Conservation (phyloP, 2,329 filamentous ascomycete species). For the Dactylellina cionopaga region DNA sequence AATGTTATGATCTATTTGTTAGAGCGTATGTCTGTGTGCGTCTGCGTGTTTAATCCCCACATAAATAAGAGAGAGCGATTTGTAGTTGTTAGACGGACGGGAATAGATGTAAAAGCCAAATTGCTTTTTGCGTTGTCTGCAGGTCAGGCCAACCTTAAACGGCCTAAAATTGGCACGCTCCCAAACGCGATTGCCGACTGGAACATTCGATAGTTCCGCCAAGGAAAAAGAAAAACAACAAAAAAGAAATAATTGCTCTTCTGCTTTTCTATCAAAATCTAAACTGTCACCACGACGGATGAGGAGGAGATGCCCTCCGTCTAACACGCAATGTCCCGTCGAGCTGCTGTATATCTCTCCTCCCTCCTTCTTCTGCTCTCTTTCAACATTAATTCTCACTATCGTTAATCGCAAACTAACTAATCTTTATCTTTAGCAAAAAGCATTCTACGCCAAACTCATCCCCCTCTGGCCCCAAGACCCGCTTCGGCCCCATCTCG, state of each 20-base stretch:
- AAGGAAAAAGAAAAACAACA: background rate
- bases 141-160: constrained; percentile 35
- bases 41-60: no score
- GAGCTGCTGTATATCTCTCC: constrained; percentile 16
- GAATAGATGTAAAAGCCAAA: no score
- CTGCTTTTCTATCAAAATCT: no score
- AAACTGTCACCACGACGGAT: no score
- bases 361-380: background rate
- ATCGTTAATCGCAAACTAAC: constrained; percentile 5
- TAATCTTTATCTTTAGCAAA: constrained; percentile 45
- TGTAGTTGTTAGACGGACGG: no score
- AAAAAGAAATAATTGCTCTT: constrained; percentile 2
- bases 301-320: no score
- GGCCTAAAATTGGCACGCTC: constrained; percentile 35
- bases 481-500: constrained; percentile 70
- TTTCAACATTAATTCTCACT: background rate
- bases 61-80: no score
- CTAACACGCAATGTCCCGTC: no score
- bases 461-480: constrained; percentile 73
- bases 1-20: no score
- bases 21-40: no score
- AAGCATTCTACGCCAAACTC: constrained; percentile 62
- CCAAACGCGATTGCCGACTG: constrained; percentile 19
- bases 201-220: constrained; percentile 29
- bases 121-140: constrained; percentile 2